Conservation (phyloP, 108 stramenopile species). For the Craspedostauros australis region DNA sequence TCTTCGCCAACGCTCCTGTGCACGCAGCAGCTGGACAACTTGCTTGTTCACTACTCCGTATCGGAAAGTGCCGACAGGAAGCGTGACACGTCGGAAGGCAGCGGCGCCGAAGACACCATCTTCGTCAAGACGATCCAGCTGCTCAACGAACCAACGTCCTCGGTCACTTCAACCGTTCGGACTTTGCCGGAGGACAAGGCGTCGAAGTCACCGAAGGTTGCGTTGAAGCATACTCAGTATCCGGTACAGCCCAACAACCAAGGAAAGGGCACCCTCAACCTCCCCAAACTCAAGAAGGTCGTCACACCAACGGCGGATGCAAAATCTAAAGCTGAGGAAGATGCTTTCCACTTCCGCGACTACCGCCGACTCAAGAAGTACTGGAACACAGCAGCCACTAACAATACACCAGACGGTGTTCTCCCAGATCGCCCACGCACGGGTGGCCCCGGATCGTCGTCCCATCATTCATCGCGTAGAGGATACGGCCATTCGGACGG, state of each 20-base stretch:
- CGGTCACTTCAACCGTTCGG: background rate
- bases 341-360: no score
- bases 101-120: constrained; percentile 59
- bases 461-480: no score
- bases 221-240: background rate
- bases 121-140: constrained; percentile 35
- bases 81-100: constrained; percentile 18
- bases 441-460: no score
- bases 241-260: background rate
- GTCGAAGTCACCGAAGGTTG: background rate
- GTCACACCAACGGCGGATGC: no score
- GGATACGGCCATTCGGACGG: no score
- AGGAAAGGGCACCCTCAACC: no score
- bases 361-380: no score
- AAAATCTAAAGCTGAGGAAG: no score
- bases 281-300: no score
- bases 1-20: constrained; percentile 16
- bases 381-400: no score
- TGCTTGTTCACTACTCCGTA: constrained; percentile 56
- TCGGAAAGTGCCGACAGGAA: constrained; percentile 8
- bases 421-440: no score
- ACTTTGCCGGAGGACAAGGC: background rate
- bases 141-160: background rate
- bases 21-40: constrained; percentile 80
- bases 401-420: no score